Evolutionary conservation across 2,329 filamentous ascomycete genomes (phyloP).

Genomic region (Davidsoniella eucalypti): DNA sequence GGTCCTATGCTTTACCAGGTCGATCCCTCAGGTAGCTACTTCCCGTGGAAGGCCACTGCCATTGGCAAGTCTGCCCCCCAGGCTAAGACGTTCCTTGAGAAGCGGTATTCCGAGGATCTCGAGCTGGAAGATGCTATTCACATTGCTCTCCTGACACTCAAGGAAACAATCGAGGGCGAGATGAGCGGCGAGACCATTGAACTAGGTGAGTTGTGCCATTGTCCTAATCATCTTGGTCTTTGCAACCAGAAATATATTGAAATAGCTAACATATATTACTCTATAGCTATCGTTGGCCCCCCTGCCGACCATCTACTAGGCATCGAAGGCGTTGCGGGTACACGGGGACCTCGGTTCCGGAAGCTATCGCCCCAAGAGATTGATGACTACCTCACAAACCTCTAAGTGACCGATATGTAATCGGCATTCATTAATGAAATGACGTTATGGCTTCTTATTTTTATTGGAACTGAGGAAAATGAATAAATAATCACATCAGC

Average conservation of each 20-base stretch:
- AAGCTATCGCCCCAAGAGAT: constrained; percentile 96
- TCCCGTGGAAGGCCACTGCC: constrained; percentile 97
- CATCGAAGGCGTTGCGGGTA: constrained; percentile 74
- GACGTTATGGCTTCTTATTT: constrained; percentile 12
- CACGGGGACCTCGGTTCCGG: constrained; percentile 72
- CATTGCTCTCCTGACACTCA: constrained; percentile 89
- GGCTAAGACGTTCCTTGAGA: constrained; percentile 98
- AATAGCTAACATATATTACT: constrained; percentile 16
- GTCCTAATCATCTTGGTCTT: neutral
- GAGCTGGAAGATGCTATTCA: constrained; percentile 97
- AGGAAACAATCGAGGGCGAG: constrained; percentile 98
- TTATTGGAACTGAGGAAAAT: constrained; percentile 5
- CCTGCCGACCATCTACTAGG: constrained; percentile 87
- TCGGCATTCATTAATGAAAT: constrained; percentile 12
- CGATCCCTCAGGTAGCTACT: constrained; percentile 96
- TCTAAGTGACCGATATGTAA: constrained; percentile 37
- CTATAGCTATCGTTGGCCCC: constrained; percentile 74
- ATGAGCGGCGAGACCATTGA: constrained; percentile 99
- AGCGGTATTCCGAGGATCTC: constrained; percentile 92
- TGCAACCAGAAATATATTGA: neutral
- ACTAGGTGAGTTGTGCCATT: constrained; percentile 51
- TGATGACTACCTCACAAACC: constrained; percentile 97
- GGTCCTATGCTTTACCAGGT: constrained; percentile 97
- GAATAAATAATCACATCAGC: constrained; percentile 11
- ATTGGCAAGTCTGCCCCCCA: constrained; percentile 98